phyloP scores from a whole-genome alignment of 176 grass and related monocot genomes.

The Dactylis glomerata region DNA sequence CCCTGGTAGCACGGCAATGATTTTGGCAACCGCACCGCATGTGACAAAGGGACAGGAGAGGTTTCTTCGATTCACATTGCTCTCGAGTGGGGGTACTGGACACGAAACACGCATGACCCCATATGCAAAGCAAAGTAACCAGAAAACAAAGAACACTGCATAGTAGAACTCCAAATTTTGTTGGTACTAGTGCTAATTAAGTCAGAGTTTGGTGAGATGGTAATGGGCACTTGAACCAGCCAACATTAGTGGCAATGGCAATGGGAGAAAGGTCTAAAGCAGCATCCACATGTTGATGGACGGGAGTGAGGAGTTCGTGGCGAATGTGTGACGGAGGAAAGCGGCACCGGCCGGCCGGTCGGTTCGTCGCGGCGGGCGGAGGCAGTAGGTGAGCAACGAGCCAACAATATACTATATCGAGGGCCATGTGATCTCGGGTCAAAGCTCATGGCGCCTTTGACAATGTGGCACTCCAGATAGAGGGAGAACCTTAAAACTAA shows the following conservation, averaged over 20 bases:
- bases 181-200: not conserved
- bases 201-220: slow-evolving; percentile 29
- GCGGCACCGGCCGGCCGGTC: not conserved
- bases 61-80: slow-evolving; percentile 13
- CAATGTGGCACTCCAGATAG: not conserved
- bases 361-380: not conserved
- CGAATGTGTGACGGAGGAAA: slow-evolving; percentile 10
- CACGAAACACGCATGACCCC: not conserved
- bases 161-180: too few species aligned
- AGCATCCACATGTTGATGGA: slow-evolving; percentile 13
- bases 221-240: not conserved
- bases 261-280: not conserved
- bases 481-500: not conserved
- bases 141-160: too few species aligned
- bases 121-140: slow-evolving; percentile 5
- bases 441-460: slow-evolving; percentile 28
- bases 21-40: slow-evolving; percentile 25
- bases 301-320: slow-evolving; percentile 13
- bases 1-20: slow-evolving; percentile 40
- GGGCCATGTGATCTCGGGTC: slow-evolving; percentile 28
- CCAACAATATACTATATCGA: slow-evolving; percentile 21
- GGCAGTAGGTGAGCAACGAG: slow-evolving; percentile 24
- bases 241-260: not conserved
- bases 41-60: slow-evolving; percentile 29
- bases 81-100: slow-evolving; percentile 33